phyloP scores from a whole-genome alignment of 2,329 filamentous ascomycete species.

The Trichophyton benhamiae region DNA sequence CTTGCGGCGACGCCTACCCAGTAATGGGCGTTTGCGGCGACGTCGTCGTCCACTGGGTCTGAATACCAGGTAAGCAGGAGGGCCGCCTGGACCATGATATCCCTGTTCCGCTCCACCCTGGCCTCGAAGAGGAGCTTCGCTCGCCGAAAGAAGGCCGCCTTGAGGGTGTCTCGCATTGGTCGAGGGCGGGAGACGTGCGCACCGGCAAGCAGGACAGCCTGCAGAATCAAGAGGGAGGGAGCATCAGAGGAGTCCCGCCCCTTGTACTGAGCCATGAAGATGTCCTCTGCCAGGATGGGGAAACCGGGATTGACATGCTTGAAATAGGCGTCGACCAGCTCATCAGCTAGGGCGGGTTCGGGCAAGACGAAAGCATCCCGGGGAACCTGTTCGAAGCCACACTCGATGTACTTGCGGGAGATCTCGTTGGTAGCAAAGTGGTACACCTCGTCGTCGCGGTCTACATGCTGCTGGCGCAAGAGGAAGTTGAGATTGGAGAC shows the following conservation, averaged over 20 bases:
- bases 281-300: conserved; percentile 41
- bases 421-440: conserved; percentile 36
- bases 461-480: conserved; percentile 38
- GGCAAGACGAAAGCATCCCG: conserved; percentile 41
- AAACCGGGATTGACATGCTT: conserved; percentile 40
- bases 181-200: conserved; percentile 37
- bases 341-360: conserved; percentile 37
- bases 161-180: conserved; percentile 33
- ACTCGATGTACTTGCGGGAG: conserved; percentile 30
- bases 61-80: conserved; percentile 46
- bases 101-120: conserved; percentile 42
- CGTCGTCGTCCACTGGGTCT: conserved; percentile 42
- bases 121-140: conserved; percentile 44
- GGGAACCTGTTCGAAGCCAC: conserved; percentile 35
- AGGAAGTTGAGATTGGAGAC: conserved; percentile 46
- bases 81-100: conserved; percentile 43
- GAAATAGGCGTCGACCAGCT: conserved; percentile 42
- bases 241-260: conserved; percentile 35
- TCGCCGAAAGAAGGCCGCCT: conserved; percentile 40
- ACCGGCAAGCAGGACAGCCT: conserved; percentile 41
- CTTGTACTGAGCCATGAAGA: conserved; percentile 41
- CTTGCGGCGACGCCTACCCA: conserved; percentile 44
- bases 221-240: conserved; percentile 39
- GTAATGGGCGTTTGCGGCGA: conserved; percentile 41
- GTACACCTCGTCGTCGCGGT: conserved; percentile 31